These are phyloP conservation scores for Meripilus lineatus DNA, from an alignment of 1,284 basidiomycete species.

Conservation along the genomic window DNA sequence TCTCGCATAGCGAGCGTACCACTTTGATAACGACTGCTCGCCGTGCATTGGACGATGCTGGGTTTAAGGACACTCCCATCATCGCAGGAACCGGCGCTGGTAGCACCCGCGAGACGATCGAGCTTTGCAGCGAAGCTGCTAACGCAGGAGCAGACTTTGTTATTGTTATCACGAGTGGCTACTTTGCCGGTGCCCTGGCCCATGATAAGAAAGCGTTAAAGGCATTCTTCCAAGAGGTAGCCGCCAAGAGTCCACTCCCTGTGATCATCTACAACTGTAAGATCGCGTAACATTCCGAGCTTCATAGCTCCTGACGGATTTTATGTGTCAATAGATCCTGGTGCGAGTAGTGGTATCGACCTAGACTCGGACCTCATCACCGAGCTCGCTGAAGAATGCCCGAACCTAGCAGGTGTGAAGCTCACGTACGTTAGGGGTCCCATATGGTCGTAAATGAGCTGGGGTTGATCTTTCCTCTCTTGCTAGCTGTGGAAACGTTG, in stretches of 20 bases:
- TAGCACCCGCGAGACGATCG: slow-evolving; percentile 75
- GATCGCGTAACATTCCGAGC: slow-evolving; percentile 19
- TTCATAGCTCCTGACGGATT: background rate
- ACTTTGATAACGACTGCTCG: slow-evolving; percentile 66
- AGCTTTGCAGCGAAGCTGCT: slow-evolving; percentile 69
- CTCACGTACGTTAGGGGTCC: slow-evolving; percentile 68
- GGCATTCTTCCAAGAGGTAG: slow-evolving; percentile 74
- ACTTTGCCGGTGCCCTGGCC: slow-evolving; percentile 74
- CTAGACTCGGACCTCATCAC: slow-evolving; percentile 79
- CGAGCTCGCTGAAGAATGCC: slow-evolving; percentile 66
- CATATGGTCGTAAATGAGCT: too few species aligned
- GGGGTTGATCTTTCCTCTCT: background rate
- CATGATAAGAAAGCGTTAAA: slow-evolving; percentile 65
- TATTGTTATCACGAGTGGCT: slow-evolving; percentile 84
- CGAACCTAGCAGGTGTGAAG: slow-evolving; percentile 79
- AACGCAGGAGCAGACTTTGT: slow-evolving; percentile 77
- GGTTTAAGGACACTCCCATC: slow-evolving; percentile 56
- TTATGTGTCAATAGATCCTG: slow-evolving; percentile 52
- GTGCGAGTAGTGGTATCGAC: slow-evolving; percentile 76
- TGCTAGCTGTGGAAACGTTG: slow-evolving; percentile 78
- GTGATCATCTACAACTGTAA: slow-evolving; percentile 89
- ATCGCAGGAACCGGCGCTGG: slow-evolving; percentile 80
- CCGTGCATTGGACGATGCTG: slow-evolving; percentile 63
- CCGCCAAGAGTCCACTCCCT: slow-evolving; percentile 77
- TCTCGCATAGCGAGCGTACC: slow-evolving; percentile 68